These are phyloP conservation scores for Penicillium crustosum DNA, from an alignment of 2,329 filamentous ascomycete species.

Conservation along the genomic window DNA sequence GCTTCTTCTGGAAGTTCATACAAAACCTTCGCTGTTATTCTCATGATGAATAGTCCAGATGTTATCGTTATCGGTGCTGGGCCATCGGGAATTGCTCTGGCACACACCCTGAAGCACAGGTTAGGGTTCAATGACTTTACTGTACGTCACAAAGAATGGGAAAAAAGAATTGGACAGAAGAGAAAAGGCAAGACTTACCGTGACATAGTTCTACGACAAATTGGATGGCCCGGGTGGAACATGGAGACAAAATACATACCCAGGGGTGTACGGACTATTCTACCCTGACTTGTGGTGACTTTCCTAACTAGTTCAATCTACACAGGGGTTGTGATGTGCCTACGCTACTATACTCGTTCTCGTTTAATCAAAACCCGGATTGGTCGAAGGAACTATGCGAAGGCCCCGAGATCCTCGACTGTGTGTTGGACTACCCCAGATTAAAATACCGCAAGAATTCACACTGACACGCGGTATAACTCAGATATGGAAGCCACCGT, in stretches of 20 bases:
- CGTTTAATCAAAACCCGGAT: constrained; percentile 39
- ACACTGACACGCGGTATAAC: not conserved
- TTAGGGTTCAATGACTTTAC: constrained; percentile 34
- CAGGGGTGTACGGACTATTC: constrained; percentile 4
- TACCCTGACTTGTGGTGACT: not conserved
- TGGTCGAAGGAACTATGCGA: constrained; percentile 38
- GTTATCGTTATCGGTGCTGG: constrained; percentile 38
- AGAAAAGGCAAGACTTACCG: not conserved
- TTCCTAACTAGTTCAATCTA: not conserved
- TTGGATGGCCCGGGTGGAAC: constrained; percentile 12
- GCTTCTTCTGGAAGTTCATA: not conserved
- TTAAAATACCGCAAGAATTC: not conserved
- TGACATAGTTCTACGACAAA: constrained; percentile 13
- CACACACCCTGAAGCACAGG: constrained; percentile 33
- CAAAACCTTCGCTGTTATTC: not conserved
- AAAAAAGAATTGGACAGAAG: too few relatives aligned
- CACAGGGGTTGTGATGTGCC: constrained; percentile 25
- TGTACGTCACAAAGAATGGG: not conserved
- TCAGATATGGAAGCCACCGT: constrained; percentile 32
- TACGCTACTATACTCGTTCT: constrained; percentile 40
- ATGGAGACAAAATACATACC: constrained; percentile 13
- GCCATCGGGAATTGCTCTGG: constrained; percentile 36
- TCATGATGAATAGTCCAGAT: not conserved
- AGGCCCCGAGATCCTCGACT: constrained; percentile 37
- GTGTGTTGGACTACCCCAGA: constrained; percentile 10